These are phyloP conservation scores for Secale cereale DNA, from an alignment of 176 grass and related monocot genomes.

Conservation along the genomic window DNA sequence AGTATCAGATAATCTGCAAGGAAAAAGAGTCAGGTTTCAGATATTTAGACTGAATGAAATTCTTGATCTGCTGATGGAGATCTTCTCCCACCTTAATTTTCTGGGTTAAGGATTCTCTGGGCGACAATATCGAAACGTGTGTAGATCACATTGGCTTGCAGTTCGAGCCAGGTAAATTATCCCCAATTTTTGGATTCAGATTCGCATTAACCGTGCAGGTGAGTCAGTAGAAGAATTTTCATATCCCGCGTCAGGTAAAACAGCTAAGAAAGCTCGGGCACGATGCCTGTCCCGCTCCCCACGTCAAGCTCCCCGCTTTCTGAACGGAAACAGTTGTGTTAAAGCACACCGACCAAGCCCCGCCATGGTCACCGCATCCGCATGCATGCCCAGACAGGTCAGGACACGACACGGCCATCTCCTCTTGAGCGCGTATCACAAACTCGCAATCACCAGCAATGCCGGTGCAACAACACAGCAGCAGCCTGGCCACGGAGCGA, in stretches of 20 bases:
- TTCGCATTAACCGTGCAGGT: background rate
- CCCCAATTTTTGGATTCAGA: too few relatives aligned
- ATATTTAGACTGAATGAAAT: background rate
- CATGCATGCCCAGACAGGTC: background rate
- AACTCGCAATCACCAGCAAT: background rate
- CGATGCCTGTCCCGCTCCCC: conserved; percentile 35
- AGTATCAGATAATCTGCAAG: background rate
- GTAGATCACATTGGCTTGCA: background rate
- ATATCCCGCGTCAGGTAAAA: background rate
- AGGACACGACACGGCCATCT: background rate
- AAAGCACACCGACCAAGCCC: background rate
- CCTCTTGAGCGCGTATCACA: background rate
- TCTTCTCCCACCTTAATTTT: background rate
- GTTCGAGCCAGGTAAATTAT: too few relatives aligned
- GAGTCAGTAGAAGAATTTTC: background rate
- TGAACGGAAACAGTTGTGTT: conserved; percentile 11
- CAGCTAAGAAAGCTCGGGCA: background rate
- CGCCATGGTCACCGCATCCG: background rate
- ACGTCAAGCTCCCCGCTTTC: conserved; percentile 32
- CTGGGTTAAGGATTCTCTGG: background rate
- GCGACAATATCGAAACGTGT: background rate
- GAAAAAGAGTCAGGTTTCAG: too few relatives aligned
- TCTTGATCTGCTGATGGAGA: background rate
- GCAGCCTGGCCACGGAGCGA: background rate
- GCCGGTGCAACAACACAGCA: background rate